phyloP scores from a whole-genome alignment of 2,329 filamentous ascomycete genomes.

The Fusarium sp. region DNA sequence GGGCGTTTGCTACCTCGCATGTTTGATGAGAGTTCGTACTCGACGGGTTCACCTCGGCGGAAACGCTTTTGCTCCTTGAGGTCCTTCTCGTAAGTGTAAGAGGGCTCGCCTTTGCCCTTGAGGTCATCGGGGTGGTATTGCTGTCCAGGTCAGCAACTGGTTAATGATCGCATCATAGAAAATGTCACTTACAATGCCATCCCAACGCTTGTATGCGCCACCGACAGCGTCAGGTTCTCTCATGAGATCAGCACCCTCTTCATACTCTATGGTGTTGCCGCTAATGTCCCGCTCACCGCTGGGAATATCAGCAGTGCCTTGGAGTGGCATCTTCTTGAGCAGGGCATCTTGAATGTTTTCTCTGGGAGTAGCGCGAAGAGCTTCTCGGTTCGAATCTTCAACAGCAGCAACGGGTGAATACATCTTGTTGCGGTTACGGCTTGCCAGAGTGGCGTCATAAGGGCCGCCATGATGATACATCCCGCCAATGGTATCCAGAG shows the following conservation, averaged over 20 bases:
- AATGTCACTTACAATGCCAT: slow-evolving; percentile 68
- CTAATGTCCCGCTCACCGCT: slow-evolving; percentile 73
- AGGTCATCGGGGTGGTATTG: slow-evolving; percentile 78
- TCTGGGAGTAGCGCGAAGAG: slow-evolving; percentile 79
- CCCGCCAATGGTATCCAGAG: slow-evolving; percentile 72
- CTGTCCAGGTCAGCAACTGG: slow-evolving; percentile 47
- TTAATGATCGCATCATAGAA: background rate
- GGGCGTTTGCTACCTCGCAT: slow-evolving; percentile 30
- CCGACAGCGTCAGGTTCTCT: slow-evolving; percentile 72
- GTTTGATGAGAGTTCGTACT: slow-evolving; percentile 60
- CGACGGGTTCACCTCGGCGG: slow-evolving; percentile 45
- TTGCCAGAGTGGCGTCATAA: slow-evolving; percentile 81
- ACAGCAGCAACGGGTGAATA: slow-evolving; percentile 81
- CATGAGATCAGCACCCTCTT: slow-evolving; percentile 89
- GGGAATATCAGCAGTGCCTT: slow-evolving; percentile 80
- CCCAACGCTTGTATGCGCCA: slow-evolving; percentile 80
- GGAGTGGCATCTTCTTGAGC: slow-evolving; percentile 76
- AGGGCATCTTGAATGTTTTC: slow-evolving; percentile 82
- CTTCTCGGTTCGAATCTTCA: slow-evolving; percentile 74
- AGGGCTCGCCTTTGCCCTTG: slow-evolving; percentile 84
- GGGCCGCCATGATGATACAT: slow-evolving; percentile 90
- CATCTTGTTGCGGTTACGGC: slow-evolving; percentile 71
- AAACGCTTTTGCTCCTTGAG: slow-evolving; percentile 64
- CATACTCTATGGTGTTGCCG: slow-evolving; percentile 77
- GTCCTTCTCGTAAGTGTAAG: slow-evolving; percentile 73